Percentiles rank a stretch among this genome's conserved stretches.
Evolutionary conservation across 2,329 filamentous ascomycete species (phyloP).

Genomic region (Xylariaceae sp.): DNA sequence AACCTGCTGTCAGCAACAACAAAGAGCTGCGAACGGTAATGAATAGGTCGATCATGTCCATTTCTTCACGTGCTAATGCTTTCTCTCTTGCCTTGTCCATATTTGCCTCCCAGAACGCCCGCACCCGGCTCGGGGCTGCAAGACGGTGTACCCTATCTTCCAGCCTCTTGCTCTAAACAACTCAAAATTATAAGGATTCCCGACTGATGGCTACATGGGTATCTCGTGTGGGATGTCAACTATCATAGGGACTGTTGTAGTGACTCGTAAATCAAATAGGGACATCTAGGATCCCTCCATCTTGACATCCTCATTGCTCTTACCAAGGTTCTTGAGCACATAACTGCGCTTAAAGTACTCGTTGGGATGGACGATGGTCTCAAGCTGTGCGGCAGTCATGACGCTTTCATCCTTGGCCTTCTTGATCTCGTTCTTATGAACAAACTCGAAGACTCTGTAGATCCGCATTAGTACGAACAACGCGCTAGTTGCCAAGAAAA

Average conservation of each 20-base stretch:
- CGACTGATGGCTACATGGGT: not conserved
- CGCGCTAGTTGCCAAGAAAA: not conserved
- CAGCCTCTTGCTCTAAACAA: not conserved
- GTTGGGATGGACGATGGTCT: conserved; percentile 96
- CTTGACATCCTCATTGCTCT: conserved; percentile 48
- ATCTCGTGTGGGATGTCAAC: not conserved
- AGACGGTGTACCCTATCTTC: not conserved
- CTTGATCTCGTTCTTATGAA: conserved; percentile 74
- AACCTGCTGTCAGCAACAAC: not conserved
- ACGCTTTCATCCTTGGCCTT: conserved; percentile 69
- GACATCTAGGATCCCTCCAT: conserved; percentile 44
- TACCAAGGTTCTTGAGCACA: conserved; percentile 72
- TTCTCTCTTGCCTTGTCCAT: not conserved
- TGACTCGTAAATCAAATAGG: not conserved
- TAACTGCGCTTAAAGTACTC: conserved; percentile 97
- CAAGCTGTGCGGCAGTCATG: conserved; percentile 70
- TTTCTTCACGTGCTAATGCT: not conserved
- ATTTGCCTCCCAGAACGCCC: conserved; percentile 1
- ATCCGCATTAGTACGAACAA: conserved; percentile 11
- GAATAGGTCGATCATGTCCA: not conserved
- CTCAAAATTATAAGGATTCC: not conserved
- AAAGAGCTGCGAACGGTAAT: not conserved
- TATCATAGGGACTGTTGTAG: not conserved
- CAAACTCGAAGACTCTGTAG: conserved; percentile 73
- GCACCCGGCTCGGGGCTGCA: not conserved